Evolutionary conservation across 2,329 filamentous ascomycete species (phyloP), one percentile per base, ranked within the genome.

Genomic region (Penicillium sp.): DNA sequence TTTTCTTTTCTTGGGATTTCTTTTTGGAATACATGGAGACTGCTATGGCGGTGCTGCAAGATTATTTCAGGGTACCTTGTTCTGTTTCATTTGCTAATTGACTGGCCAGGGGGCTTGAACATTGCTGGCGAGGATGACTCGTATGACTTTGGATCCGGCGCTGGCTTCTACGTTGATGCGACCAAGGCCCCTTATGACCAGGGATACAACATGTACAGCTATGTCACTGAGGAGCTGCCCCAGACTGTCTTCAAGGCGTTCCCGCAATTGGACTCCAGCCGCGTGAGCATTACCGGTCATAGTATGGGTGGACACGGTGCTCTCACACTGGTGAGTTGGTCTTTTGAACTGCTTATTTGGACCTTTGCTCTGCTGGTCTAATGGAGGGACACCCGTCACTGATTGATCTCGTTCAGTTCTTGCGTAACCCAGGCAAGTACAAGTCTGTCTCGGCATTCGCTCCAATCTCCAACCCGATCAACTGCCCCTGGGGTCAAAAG

Each of bases 231-330:
- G 46, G 93, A 98, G 72, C 82, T 98, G n/a, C 91, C 90, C 1
- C 73, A 77, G 12, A 76, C 83, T 1, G 78, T 97, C 25, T 94
- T 90, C 69, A 69, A 70, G 28, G 77, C 80, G 26, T 95, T 90
- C 71, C 75, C 80, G 28, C 77, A 82, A 64, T 75, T 98, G 28
- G 91, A 97, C 68, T 63, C 70, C 0, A 70, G 63, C 27, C 78
- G 85, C 36, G 83, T 96, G 47, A 86, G 84, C 69, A 93, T 98
- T 62, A 88, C 88, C 36, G 93, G 93, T 5, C 93, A 98, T 74
- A 90, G 85, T 61, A 98, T 98, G 93, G 93, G 93, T 57, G 93
- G 93, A 0, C 93, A 98, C 70, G 93, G 93, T 54, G 93, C 93
- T 39, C 76, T 98, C 59, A 95, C 90, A 39, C 73, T 97, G 60